Conservation (phyloP, 2,329 filamentous ascomycete species). For the Fusarium sp. region DNA sequence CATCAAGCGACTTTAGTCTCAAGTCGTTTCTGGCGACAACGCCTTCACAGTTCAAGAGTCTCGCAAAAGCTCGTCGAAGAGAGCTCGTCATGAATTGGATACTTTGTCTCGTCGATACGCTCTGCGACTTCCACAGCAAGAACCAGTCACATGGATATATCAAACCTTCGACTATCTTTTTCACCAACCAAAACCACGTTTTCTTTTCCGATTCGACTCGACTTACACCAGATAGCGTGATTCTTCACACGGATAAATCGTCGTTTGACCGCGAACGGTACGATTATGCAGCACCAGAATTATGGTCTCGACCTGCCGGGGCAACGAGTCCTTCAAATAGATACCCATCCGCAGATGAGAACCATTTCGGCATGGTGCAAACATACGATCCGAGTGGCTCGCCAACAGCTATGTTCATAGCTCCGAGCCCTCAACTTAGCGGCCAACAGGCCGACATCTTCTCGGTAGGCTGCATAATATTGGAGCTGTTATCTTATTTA, state of each 20-base stretch:
- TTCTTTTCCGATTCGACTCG: constrained; percentile 73
- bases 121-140: constrained; percentile 74
- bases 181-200: constrained; percentile 73
- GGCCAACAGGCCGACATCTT: constrained; percentile 76
- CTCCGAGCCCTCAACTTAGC: constrained; percentile 60
- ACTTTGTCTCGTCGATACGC: constrained; percentile 76
- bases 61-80: constrained; percentile 70
- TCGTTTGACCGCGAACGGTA: constrained; percentile 76
- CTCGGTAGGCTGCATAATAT: constrained; percentile 77
- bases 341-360: constrained; percentile 54
- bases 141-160: constrained; percentile 76
- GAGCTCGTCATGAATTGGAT: constrained; percentile 78
- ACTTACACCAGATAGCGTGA: constrained; percentile 59
- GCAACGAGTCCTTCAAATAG: constrained; percentile 53
- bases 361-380: constrained; percentile 54
- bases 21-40: constrained; percentile 75
- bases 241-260: constrained; percentile 57
- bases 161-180: constrained; percentile 76
- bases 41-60: constrained; percentile 70
- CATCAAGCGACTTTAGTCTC: constrained; percentile 74
- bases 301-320: constrained; percentile 61
- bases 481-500: constrained; percentile 77
- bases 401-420: constrained; percentile 52
- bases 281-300: constrained; percentile 79
- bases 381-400: constrained; percentile 42